Base-by-base conservation (phyloP, 169 alveolate genomes). In the Eimeria zaria region DNA sequence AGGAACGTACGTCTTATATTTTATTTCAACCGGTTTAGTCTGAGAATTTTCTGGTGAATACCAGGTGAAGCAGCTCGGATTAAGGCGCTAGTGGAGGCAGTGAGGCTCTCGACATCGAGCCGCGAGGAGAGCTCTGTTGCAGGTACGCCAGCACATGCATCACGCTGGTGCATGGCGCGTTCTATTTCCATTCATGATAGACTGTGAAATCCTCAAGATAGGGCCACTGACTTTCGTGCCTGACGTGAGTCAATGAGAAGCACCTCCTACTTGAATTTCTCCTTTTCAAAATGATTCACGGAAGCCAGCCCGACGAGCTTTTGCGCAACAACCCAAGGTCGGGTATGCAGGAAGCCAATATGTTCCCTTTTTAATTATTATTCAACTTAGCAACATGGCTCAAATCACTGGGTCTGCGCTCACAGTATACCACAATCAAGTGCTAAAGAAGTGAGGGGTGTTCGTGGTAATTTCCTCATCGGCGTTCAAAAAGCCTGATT, bases 141-240 rank as follows among this genome's bases (percentile, higher is more conserved):
- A 53, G 81, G 78, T 60, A 91, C n/a, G 44, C 5, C 14, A 67
- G 39, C 36, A 22, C 51, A 33, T 7, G 41, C 58, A 27, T 30
- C 18, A 55, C 7, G 24, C 6, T 24, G 62, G 12, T 58, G 41
- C 2, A 27, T 39, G n/a, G 18, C 7, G 4, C 53, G 22, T 36
- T 16, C 3, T 58, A 18, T 33, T 51, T 30, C 36, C 33, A 0
- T 36, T 9, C 55, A 33, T 9, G 24, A 18, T 84, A 96, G 97
- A 95, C 41, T 97, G 98, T 46, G 98, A 97, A 39, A 97, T 97
- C 60, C 83, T 96, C 74, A 97, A 97, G 84, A 91, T 97, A 53
- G 98, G 98, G 24, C 98, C 98, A 36, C 76, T 97, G 78, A 91
- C 96, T n/a, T 96, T 97, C 53, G 97, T 96, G 41, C 97, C 97